Percentiles rank a stretch among this genome's conserved stretches.
Conservation (phyloP, 2,329 filamentous ascomycete genomes). For the Aspergillus sp. region DNA sequence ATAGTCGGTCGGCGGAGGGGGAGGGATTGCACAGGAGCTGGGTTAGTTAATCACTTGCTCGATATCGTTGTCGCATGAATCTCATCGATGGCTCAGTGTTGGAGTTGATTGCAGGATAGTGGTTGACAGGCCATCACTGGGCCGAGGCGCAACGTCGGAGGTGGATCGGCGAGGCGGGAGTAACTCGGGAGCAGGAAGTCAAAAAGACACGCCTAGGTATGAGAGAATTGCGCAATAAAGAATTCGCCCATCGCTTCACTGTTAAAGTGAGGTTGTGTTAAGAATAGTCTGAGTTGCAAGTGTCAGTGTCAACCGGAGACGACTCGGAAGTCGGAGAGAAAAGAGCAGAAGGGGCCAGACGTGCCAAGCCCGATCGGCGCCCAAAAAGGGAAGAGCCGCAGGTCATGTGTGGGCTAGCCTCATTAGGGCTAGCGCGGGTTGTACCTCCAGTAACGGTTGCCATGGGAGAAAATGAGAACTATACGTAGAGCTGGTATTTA, state of each 20-base stretch:
- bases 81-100: conserved; percentile 19
- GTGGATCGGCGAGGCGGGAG: background rate
- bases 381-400: conserved; percentile 51
- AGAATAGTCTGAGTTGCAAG: background rate
- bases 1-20: conserved; percentile 15
- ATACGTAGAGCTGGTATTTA: conserved; percentile 37
- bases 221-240: background rate
- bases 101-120: conserved; percentile 16
- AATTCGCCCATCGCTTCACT: background rate
- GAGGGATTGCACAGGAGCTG: background rate
- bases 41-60: background rate
- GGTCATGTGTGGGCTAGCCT: conserved; percentile 47
- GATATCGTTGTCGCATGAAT: background rate
- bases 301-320: background rate
- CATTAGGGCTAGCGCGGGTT: conserved; percentile 31
- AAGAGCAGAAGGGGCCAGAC: background rate
- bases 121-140: conserved; percentile 32
- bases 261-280: background rate
- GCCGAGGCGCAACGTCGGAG: background rate
- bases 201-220: background rate
- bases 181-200: background rate
- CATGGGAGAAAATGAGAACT: conserved; percentile 32
- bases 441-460: conserved; percentile 43
- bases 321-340: background rate
- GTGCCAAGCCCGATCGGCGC: conserved; percentile 33